Percentiles rank a stretch among this genome's conserved stretches.
phyloP scores from a whole-genome alignment of 1,139 yeast species.

The Magnusiomyces magnusii region DNA sequence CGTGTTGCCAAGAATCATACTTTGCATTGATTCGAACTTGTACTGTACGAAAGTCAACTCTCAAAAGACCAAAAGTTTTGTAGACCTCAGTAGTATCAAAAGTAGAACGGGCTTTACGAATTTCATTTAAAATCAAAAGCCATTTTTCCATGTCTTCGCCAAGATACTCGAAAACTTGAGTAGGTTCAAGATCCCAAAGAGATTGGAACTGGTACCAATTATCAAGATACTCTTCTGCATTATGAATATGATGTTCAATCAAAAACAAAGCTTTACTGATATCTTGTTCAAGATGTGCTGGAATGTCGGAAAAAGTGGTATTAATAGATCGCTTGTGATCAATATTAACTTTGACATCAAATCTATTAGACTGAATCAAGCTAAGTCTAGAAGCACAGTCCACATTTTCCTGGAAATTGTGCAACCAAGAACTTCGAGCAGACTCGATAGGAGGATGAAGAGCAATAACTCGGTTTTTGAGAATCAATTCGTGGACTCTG shows the following conservation, averaged over 20 bases:
- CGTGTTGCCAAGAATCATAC: constrained; percentile 53
- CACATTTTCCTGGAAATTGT: constrained; percentile 29
- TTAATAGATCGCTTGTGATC: constrained; percentile 1
- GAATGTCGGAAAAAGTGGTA: constrained; percentile 19
- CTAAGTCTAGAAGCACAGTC: constrained; percentile 12
- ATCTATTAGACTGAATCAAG: constrained; percentile 24
- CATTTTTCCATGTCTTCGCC: constrained; percentile 40
- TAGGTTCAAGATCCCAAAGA: constrained; percentile 49
- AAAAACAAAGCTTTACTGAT: constrained; percentile 15
- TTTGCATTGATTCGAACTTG: constrained; percentile 48
- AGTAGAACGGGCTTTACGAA: constrained; percentile 40
- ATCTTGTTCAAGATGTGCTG: constrained; percentile 17
- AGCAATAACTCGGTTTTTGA: constrained; percentile 40
- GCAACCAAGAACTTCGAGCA: constrained; percentile 31
- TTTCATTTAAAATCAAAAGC: constrained; percentile 42
- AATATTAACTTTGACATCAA: constrained; percentile 26
- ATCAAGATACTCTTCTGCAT: constrained; percentile 36
- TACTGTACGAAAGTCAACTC: constrained; percentile 44
- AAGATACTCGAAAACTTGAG: constrained; percentile 31
- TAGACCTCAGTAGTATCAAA: constrained; percentile 47
- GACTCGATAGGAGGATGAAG: constrained; percentile 39
- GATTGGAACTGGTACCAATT: constrained; percentile 53
- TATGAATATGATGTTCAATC: constrained; percentile 24
- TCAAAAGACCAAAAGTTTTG: constrained; percentile 38
- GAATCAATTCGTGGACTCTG: constrained; percentile 36